Evolutionary conservation across 306 rosid genomes (phyloP).

Genomic region (Cucumis hystrix): DNA sequence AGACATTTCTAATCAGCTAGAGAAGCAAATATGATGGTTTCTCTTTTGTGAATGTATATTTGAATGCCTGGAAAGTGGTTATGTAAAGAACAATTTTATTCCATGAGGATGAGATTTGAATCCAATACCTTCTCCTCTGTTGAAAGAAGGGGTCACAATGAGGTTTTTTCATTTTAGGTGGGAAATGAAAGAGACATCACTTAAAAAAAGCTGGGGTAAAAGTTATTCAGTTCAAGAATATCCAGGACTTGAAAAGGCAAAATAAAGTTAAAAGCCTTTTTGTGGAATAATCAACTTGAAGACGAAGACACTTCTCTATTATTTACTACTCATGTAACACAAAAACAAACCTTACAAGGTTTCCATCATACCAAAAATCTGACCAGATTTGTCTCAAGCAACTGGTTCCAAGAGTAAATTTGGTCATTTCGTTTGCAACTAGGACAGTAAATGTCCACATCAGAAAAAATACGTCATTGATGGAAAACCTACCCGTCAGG

Average conservation of each 20-base stretch:
- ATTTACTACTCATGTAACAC: background rate
- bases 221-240: background rate
- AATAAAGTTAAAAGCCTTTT: background rate
- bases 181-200: background rate
- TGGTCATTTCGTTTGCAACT: background rate
- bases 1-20: background rate
- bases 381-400: background rate
- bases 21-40: background rate
- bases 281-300: background rate
- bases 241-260: background rate
- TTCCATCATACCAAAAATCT: background rate
- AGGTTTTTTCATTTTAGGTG: background rate
- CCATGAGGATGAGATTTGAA: background rate
- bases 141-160: background rate
- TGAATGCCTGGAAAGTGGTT: background rate
- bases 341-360: background rate
- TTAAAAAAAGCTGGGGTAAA: background rate
- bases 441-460: background rate
- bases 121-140: constrained; percentile 1
- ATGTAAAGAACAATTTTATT: background rate
- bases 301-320: background rate
- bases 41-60: background rate
- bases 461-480: background rate
- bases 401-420: background rate
- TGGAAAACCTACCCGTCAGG: background rate